phyloP scores from a whole-genome alignment of 306 rosid species.

The Coriaria nepalensis region DNA sequence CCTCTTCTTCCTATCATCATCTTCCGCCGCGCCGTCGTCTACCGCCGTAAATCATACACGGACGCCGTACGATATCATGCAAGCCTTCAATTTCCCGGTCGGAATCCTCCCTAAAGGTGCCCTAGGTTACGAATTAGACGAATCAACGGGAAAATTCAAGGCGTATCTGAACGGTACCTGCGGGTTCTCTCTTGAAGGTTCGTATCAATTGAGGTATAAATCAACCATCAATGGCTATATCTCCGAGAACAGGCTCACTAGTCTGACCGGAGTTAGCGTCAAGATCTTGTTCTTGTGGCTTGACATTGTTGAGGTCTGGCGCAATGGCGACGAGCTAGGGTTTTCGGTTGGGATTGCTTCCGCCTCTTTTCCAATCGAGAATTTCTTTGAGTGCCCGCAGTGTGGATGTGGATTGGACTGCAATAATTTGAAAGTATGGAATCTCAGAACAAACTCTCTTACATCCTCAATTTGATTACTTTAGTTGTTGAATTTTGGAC shows the following conservation, averaged over 20 bases:
- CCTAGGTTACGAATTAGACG: slow-evolving; percentile 33
- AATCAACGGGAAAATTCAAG: slow-evolving; percentile 31
- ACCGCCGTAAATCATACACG: not conserved
- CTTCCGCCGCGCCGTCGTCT: slow-evolving; percentile 13
- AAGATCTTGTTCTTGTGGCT: slow-evolving; percentile 71
- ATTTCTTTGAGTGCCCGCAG: slow-evolving; percentile 56
- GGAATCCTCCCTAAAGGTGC: slow-evolving; percentile 70
- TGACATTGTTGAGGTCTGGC: slow-evolving; percentile 54
- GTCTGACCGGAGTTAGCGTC: slow-evolving; percentile 55
- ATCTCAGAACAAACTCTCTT: slow-evolving; percentile 33
- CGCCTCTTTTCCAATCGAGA: slow-evolving; percentile 56
- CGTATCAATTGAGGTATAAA: slow-evolving; percentile 49
- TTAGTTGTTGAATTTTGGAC: not conserved
- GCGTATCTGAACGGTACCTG: slow-evolving; percentile 50
- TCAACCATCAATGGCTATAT: slow-evolving; percentile 51
- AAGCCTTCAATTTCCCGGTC: slow-evolving; percentile 37
- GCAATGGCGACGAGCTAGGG: slow-evolving; percentile 36
- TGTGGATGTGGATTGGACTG: slow-evolving; percentile 75
- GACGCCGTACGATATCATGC: slow-evolving; percentile 48
- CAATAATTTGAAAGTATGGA: slow-evolving; percentile 24
- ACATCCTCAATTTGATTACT: slow-evolving; percentile 30
- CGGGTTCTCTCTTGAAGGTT: slow-evolving; percentile 59
- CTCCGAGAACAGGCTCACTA: slow-evolving; percentile 32
- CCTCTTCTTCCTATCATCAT: slow-evolving; percentile 21
- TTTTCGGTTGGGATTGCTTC: slow-evolving; percentile 72